Conservation (phyloP, 139 green algal species). For the Chlorella sorokiniana region DNA sequence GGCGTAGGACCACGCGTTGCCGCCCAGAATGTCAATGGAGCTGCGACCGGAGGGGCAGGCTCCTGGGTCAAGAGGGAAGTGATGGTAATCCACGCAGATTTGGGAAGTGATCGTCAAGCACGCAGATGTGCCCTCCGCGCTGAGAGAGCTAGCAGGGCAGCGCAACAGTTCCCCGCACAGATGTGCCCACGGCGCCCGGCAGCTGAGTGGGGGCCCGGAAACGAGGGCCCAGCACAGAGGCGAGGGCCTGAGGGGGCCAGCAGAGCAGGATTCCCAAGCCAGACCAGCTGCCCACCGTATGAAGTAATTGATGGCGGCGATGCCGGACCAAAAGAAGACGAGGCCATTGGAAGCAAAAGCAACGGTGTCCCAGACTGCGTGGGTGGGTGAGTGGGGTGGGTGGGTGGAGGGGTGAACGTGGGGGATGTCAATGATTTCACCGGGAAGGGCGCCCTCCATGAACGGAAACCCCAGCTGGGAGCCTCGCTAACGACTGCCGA, state of each 20-base stretch:
- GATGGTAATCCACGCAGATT: not conserved
- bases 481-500: not conserved
- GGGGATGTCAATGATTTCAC: not conserved
- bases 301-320: slow-evolving; percentile 78
- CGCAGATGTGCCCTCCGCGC: too few relatives aligned
- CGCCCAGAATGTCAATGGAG: slow-evolving; percentile 15
- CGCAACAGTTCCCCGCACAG: too few relatives aligned
- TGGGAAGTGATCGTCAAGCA: too few relatives aligned
- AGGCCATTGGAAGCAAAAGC: slow-evolving; percentile 65
- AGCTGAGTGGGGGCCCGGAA: too few relatives aligned
- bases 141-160: not conserved
- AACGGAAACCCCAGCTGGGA: not conserved
- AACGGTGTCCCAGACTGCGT: slow-evolving; percentile 53
- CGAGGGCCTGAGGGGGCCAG: not conserved
- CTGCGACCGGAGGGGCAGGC: not conserved
- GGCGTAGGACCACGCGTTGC: slow-evolving; percentile 25
- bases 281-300: slow-evolving; percentile 45
- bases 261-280: not conserved
- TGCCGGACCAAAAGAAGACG: slow-evolving; percentile 90
- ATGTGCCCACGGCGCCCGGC: too few relatives aligned
- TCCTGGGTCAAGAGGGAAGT: not conserved
- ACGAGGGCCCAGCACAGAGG: too few relatives aligned
- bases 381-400: too few relatives aligned
- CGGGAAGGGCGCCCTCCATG: not conserved
- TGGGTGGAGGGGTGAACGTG: not conserved